These are phyloP conservation scores for Fusarium sororula DNA, from an alignment of 2,329 filamentous ascomycete genomes.

Conservation along the genomic window DNA sequence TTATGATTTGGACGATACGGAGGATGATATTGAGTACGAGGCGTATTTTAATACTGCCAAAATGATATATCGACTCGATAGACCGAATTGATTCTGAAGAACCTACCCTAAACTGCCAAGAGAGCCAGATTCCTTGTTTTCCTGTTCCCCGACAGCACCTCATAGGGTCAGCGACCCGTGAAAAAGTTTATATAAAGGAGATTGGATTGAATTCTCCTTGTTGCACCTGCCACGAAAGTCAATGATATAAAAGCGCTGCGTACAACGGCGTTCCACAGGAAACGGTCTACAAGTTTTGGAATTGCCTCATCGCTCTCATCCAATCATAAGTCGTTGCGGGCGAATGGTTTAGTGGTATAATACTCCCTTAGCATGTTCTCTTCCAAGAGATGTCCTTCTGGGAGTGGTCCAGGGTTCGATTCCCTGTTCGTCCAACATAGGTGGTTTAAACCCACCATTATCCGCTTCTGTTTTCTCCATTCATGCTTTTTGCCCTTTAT, in stretches of 20 bases:
- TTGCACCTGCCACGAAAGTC: accelerated
- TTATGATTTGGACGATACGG: conserved; percentile 45
- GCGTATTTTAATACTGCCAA: conserved; percentile 46
- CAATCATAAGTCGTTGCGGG: conserved; percentile 4
- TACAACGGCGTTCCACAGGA: accelerated
- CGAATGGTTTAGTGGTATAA: conserved; percentile 29
- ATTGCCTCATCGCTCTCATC: accelerated
- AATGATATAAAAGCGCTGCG: accelerated
- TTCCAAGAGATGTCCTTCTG: background rate
- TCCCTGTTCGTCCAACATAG: conserved; percentile 27
- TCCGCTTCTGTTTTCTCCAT: background rate
- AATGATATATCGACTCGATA: background rate
- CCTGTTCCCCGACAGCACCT: too few species aligned
- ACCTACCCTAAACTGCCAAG: background rate
- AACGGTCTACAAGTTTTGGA: accelerated
- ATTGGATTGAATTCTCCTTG: accelerated
- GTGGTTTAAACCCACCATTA: conserved; percentile 17
- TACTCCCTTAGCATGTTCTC: conserved; percentile 24
- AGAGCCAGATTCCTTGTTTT: too few species aligned
- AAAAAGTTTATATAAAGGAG: accelerated
- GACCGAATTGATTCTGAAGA: background rate
- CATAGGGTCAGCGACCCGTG: accelerated
- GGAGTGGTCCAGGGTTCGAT: conserved; percentile 34
- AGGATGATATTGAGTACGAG: conserved; percentile 54
- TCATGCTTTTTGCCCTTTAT: background rate